These are phyloP conservation scores for Lipomyces mesembrius DNA, from an alignment of 805 yeast species.

Conservation along the genomic window DNA sequence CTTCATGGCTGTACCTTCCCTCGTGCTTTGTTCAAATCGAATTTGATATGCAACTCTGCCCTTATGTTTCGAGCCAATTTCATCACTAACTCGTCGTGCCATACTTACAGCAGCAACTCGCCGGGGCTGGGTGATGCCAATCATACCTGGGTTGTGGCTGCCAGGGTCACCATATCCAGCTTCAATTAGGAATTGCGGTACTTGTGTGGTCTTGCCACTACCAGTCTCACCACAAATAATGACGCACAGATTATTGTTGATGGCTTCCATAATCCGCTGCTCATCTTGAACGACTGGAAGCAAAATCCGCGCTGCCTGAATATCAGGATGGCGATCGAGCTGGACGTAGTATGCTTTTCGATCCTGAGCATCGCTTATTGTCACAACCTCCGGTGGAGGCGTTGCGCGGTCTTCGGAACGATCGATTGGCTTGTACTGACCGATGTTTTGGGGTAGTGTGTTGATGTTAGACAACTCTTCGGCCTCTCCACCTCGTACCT, in stretches of 20 bases:
- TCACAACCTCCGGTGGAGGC: constrained; percentile 62
- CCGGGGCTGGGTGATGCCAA: constrained; percentile 95
- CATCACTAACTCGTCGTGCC: constrained; percentile 79
- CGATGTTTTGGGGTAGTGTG: constrained; percentile 55
- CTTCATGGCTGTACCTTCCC: constrained; percentile 70
- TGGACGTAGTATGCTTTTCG: constrained; percentile 69
- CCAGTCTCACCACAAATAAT: constrained; percentile 98
- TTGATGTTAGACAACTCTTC: constrained; percentile 53
- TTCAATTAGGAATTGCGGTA: constrained; percentile 93
- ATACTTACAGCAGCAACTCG: constrained; percentile 92
- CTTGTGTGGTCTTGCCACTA: constrained; percentile 97
- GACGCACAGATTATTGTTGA: constrained; percentile 87
- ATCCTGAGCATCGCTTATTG: constrained; percentile 58
- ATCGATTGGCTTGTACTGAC: constrained; percentile 58
- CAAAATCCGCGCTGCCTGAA: constrained; percentile 69
- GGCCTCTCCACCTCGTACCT: constrained; percentile 68
- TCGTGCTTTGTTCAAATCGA: constrained; percentile 73
- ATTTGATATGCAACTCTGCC: constrained; percentile 78
- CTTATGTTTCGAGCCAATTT: constrained; percentile 71
- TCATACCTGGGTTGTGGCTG: constrained; percentile 82
- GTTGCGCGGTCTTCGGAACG: constrained; percentile 76
- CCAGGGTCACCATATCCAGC: constrained; percentile 79
- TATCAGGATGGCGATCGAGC: constrained; percentile 45
- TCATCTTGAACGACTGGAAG: constrained; percentile 92
- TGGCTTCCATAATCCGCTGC: constrained; percentile 92